Base-by-base conservation (phyloP, 2,329 filamentous ascomycete genomes). In the Stagonosporopsis rhizophila region DNA sequence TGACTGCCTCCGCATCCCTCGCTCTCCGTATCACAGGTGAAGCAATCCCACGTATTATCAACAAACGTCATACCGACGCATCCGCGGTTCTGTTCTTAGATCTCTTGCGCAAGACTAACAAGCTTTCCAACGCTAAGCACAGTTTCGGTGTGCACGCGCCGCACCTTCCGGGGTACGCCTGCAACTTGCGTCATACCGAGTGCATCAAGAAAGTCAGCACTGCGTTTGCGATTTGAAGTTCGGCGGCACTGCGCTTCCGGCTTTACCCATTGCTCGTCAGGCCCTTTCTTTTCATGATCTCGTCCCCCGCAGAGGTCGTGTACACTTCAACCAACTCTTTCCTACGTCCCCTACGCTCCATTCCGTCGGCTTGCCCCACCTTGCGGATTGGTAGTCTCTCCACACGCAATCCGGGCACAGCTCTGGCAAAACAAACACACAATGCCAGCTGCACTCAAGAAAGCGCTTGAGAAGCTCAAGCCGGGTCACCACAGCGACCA, bases 381-480 rank as follows among this genome's bases (percentile, higher is more conserved):
- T 59, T 66, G 66, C 61, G 62, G 54, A 52, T 58, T 63, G 65
- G 63, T 66, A 65, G 65, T 67, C 66, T 65, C 63, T 61, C 61
- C 63, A 65, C 63, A 65, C 64, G 65, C 62, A 65, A 37, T 57
- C 47, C 52, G 65, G 66, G 65, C 57, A 66, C 52, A 63, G 65
- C 65, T 59, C 41, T 47, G 53, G 57, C 60, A 60, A 59, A 55
- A 44, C 53, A 59, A 48, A 57, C 34, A 49, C 37, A 58, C 53
- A 56, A 67, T 59, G 66, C 53, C 53, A 15, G 66, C 70, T 60
- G 77, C 78, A 49, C 76, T 81, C 62, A 81, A 81, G 65, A 81
- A 80, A 67, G 79, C 77, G 25, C 70, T 78, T 47, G 73, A 68
- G 45, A 78, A 77, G 69, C 71, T 81, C 58, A 78, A 78, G 69